Evolutionary conservation across 192 early-diverging fungal species (phyloP), one percentile per base, ranked within the genome.

Genomic region (Linnemannia hyalina): DNA sequence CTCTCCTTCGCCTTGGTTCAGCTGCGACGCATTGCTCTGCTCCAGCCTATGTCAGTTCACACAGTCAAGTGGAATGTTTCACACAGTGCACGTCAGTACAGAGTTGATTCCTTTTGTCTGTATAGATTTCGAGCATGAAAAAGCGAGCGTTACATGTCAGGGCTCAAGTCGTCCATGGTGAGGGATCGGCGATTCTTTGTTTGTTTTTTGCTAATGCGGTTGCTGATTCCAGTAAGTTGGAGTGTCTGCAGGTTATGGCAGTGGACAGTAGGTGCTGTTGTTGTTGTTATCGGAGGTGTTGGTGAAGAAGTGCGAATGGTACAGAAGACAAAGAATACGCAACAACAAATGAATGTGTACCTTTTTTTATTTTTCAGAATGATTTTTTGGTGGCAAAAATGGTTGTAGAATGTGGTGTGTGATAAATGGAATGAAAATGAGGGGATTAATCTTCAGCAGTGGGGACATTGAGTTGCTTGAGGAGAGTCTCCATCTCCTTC

Each of bases 401-500:
- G 38, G 6, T 40, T 40, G 38, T 40, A 40, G 38, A 40, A 40
- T 15, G 44, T 11, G 29, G 60, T 65, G 32, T 65, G 60, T 23
- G 55, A 46, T 10, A 23, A 60, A n/a, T 32, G 3, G 13, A 9
- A 65, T 18, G 49, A 52, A 23, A 60, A 29, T 11, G 13, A 15
- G 3, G 11, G 0, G 11, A 4, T 4, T 32, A 32, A 15, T 65
- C 60, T 9, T 32, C 26, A 0, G 26, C 9, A 13, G 60, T 29
- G 26, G n/a, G 11, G 26, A 32, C 60, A 32, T 29, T 32, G 60
- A 65, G 60, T 23, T 65, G 60, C 29, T 65, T 65, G 35, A 86
- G 40, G 35, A 76, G 15, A 23, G 35, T 10, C 71, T 86, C 84
- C 75, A 86, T 55, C 26, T 80, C 84, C 71, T 80, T 86, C 38